Base-by-base conservation (phyloP, 495 filamentous ascomycete species). In the Penicillium cataractarum region DNA sequence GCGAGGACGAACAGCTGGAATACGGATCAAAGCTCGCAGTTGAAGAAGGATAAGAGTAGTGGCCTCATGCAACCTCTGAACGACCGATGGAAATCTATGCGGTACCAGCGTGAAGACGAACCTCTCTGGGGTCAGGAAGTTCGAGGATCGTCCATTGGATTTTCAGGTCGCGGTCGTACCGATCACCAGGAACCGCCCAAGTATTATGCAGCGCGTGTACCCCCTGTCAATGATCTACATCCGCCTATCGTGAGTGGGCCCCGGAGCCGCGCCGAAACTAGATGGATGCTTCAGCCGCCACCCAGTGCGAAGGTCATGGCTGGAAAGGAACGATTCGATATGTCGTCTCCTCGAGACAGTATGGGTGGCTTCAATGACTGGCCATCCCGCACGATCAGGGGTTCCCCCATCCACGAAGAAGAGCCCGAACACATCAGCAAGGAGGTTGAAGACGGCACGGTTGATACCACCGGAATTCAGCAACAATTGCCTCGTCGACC, bases 221-320 rank as follows among this genome's bases (percentile, higher is more conserved):
- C 92, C 13, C 88, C 90, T 10, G 87, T 96, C 63, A 95, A 95
- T 72, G 91, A 96, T 63, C 82, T 91, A 33, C 91, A 96, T 68
- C 92, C 92, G 10, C 91, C 93, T 10, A 89, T 94, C 55, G 92
- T 96, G 54, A 90, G 90, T 71, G 87, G 86, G 62, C 89, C 91
- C 7, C 75, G 80, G 19, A 84, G 87, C 69, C 83, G 80, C 54
- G 86, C 85, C 26, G 90, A 89, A 56, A 87, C 87, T n/a, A 77
- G 78, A 66, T 97, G 93, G 93, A 95, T 97, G 92, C 78, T 96
- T 33, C 90, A 94, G 73, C 93, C 92, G 3, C 92, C 92, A 3
- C 93, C 93, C 39, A 84, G 84, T 53, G 91, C 92, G 19, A 90
- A 86, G 67, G 78, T 97, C 51, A 97, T 97, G 93, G 89, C 87